Percentiles rank a stretch among this genome's conserved stretches.
phyloP scores from a whole-genome alignment of 2,329 filamentous ascomycete genomes.

The Massarina eburnea region DNA sequence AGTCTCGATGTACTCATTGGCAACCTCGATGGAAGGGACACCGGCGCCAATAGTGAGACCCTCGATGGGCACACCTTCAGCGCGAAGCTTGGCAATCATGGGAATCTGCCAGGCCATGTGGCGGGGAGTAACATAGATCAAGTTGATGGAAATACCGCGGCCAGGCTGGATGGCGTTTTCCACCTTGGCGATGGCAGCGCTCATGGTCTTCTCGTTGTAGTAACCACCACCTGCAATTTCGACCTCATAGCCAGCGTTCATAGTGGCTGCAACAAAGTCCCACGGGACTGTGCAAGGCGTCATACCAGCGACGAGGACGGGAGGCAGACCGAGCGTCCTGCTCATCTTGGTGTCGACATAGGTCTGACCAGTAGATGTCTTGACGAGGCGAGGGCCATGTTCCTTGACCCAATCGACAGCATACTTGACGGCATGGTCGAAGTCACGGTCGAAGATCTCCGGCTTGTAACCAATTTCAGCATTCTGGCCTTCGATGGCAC shows the following conservation, averaged over 20 bases:
- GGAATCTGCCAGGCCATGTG: slow-evolving; percentile 58
- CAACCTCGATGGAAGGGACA: slow-evolving; percentile 52
- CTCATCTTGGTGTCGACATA: slow-evolving; percentile 86
- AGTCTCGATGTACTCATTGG: slow-evolving; percentile 60
- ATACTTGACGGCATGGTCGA: slow-evolving; percentile 91
- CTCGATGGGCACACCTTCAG: slow-evolving; percentile 51
- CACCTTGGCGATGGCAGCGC: slow-evolving; percentile 50
- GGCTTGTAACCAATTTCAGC: slow-evolving; percentile 95
- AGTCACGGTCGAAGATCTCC: slow-evolving; percentile 94
- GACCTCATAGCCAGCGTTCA: slow-evolving; percentile 54
- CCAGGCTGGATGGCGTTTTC: slow-evolving; percentile 48
- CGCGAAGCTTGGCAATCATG: slow-evolving; percentile 50
- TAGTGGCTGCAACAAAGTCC: slow-evolving; percentile 57
- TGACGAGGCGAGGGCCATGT: slow-evolving; percentile 88
- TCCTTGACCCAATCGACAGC: slow-evolving; percentile 98
- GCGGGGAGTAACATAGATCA: slow-evolving; percentile 57
- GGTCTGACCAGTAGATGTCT: slow-evolving; percentile 83
- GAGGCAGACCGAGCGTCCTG: slow-evolving; percentile 49
- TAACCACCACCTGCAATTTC: slow-evolving; percentile 56
- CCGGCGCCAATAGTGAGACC: slow-evolving; percentile 53
- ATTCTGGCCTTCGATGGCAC: slow-evolving; percentile 87
- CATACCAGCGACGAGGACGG: slow-evolving; percentile 53
- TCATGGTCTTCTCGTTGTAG: slow-evolving; percentile 49
- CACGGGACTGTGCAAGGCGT: slow-evolving; percentile 51
- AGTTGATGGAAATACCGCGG: slow-evolving; percentile 55